Evolutionary conservation across 2,329 filamentous ascomycete genomes (phyloP).

Genomic region (Diaporthe humulicola): DNA sequence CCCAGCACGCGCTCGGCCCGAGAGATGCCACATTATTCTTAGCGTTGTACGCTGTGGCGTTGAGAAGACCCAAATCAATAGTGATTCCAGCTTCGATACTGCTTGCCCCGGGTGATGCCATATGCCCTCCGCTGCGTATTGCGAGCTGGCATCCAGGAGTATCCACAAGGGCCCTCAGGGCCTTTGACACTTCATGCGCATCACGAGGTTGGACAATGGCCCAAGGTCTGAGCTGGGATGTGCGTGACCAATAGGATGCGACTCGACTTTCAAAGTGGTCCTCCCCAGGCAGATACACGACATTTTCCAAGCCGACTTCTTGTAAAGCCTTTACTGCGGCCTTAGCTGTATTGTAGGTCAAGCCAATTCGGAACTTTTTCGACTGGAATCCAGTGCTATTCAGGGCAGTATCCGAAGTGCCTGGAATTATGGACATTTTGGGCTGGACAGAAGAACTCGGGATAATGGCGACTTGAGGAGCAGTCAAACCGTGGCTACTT

Average conservation of each 20-base stretch:
- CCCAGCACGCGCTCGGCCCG: neutral
- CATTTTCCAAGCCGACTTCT: neutral
- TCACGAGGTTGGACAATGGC: conserved; percentile 14
- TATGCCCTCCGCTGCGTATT: conserved; percentile 26
- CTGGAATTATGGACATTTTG: neutral
- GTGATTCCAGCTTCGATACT: conserved; percentile 12
- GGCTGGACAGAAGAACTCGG: neutral
- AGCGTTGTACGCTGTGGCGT: neutral
- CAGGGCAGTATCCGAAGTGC: neutral
- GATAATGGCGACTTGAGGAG: neutral
- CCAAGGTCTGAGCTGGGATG: conserved; percentile 1
- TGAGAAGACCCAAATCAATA: conserved; percentile 23
- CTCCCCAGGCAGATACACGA: neutral
- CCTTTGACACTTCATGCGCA: neutral
- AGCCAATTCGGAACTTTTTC: too few species aligned
- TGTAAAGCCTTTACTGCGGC: neutral
- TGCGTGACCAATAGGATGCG: conserved; percentile 19
- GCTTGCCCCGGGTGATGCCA: neutral
- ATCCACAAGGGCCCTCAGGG: neutral
- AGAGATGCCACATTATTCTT: conserved; percentile 14
- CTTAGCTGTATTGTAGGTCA: neutral
- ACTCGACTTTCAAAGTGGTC: neutral
- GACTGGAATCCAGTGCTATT: too few species aligned
- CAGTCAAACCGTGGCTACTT: neutral
- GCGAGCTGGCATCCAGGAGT: conserved; percentile 14